Percentiles rank a stretch among this genome's conserved stretches.
Conservation (phyloP, 2,329 filamentous ascomycete species). For the Pseudogymnoascus sp. region DNA sequence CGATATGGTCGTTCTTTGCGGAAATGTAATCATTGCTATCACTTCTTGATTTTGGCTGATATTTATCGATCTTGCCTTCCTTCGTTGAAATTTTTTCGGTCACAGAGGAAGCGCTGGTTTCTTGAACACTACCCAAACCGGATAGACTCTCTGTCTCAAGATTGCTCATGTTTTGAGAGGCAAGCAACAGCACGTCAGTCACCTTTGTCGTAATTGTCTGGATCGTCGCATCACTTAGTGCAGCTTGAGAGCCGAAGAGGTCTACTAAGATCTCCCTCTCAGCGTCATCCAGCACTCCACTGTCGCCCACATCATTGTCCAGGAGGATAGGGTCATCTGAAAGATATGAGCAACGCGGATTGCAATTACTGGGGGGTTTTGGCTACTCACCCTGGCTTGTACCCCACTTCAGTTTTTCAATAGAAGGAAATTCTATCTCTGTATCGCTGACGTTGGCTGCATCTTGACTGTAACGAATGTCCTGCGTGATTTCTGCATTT, state of each 20-base stretch:
- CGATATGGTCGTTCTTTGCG: neutral
- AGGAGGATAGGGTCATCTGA: neutral
- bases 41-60: too few relatives aligned
- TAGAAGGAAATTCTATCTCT: neutral
- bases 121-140: neutral
- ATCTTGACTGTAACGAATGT: neutral
- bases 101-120: neutral
- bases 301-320: neutral
- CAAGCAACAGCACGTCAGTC: neutral
- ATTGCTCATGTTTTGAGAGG: neutral
- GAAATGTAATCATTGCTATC: neutral
- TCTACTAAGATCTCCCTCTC: neutral
- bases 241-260: neutral
- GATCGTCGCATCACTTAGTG: neutral
- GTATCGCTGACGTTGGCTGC: neutral
- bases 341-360: neutral
- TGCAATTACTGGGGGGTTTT: neutral
- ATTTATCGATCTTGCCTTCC: neutral
- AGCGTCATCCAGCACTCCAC: neutral
- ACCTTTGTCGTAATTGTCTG: neutral
- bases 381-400: too few relatives aligned
- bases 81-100: neutral
- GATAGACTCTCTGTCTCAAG: neutral
- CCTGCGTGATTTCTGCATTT: too few relatives aligned
- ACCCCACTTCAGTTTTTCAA: neutral